phyloP scores from a whole-genome alignment of 208 protist species.

The Leishmania turanica region DNA sequence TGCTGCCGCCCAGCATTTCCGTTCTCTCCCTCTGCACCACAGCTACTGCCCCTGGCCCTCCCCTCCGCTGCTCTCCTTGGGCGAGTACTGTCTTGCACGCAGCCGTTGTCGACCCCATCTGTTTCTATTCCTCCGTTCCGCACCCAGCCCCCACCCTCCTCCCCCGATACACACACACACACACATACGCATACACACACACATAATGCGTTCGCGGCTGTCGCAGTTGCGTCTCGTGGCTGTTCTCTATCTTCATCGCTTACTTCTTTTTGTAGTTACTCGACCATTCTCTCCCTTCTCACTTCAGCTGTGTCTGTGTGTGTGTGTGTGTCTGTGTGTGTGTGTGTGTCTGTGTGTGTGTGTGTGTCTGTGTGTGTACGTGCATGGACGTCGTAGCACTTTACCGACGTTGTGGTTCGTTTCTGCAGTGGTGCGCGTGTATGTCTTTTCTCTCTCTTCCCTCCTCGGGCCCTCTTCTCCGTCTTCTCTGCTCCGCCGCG shows the following conservation, averaged over 20 bases:
- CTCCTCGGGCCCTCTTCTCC: neutral
- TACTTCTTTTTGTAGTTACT: neutral
- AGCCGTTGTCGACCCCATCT: neutral
- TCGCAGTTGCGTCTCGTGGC: neutral
- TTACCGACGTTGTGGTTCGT: neutral
- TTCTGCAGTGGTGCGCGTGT: neutral
- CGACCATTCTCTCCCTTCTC: neutral
- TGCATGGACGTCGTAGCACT: neutral
- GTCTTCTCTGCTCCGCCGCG: neutral
- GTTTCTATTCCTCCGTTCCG: neutral
- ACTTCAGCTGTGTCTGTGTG: neutral
- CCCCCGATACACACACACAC: neutral
- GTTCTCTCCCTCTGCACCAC: neutral
- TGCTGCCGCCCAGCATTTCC: neutral
- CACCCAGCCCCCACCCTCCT: neutral
- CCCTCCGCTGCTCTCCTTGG: neutral
- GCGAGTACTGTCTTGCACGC: neutral
- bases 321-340: neutral
- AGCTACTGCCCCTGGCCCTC: neutral
- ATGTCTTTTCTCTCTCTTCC: neutral
- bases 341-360: too few relatives aligned
- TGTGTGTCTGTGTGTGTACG: neutral
- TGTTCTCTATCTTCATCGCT: neutral
- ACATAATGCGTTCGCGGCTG: neutral
- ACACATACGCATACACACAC: constrained; percentile 1